phyloP scores from a whole-genome alignment of 495 filamentous ascomycete species.

The Corynascus novoguineensis region DNA sequence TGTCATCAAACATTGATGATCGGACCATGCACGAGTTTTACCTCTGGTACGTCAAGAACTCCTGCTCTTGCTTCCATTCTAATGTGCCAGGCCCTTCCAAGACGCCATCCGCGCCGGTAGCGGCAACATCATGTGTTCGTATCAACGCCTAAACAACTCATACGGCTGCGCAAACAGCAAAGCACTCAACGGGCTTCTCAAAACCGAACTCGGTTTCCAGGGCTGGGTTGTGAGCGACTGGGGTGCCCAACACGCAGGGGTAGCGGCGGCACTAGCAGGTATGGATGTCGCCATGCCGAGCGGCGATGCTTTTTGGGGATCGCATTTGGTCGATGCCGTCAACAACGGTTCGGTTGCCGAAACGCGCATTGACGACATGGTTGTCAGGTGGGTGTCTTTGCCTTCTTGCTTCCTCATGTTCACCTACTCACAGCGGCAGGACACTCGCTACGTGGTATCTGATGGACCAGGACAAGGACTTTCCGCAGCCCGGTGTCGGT shows the following conservation, averaged over 20 bases:
- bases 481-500: conserved; percentile 42
- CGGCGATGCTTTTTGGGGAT: conserved; percentile 39
- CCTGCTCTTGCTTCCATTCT: conserved; percentile 35
- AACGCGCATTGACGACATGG: conserved; percentile 50
- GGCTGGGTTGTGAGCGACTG: conserved; percentile 64
- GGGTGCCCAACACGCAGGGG: conserved; percentile 54
- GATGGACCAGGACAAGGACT: conserved; percentile 48
- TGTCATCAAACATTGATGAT: conserved; percentile 62
- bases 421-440: conserved; percentile 34
- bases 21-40: conserved; percentile 67
- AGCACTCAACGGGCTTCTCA: conserved; percentile 56
- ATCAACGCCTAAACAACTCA: conserved; percentile 61
- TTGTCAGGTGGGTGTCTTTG: conserved; percentile 29
- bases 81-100: conserved; percentile 50
- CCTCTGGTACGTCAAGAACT: conserved; percentile 49
- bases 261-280: conserved; percentile 49
- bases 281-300: conserved; percentile 59
- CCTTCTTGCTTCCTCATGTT: neutral
- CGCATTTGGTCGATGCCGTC: conserved; percentile 41
- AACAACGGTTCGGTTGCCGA: conserved; percentile 46
- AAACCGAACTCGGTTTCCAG: conserved; percentile 55
- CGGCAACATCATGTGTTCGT: conserved; percentile 64
- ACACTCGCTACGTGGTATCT: conserved; percentile 55
- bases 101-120: conserved; percentile 58
- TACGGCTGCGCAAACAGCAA: conserved; percentile 62